Evolutionary conservation across 2,329 filamentous ascomycete genomes (phyloP), one percentile per base, ranked within the genome.

Genomic region (Septoria linicola): DNA sequence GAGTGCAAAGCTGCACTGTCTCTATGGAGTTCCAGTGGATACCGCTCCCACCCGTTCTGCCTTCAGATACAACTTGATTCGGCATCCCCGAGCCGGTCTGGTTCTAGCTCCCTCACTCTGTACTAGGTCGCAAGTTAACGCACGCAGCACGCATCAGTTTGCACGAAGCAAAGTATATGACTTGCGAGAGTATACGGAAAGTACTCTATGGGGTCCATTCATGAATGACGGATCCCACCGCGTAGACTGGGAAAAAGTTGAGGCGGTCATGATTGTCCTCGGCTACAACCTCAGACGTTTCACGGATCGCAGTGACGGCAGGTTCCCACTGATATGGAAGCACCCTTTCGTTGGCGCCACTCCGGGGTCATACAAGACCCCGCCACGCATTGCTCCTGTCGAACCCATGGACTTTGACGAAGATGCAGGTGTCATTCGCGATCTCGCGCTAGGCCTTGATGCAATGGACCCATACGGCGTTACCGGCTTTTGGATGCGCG

Each of bases 231-330:
- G 78, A 1, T 77, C 74, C 2, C 76, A 76, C 45, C 68, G 70
- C 4, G 83, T 88, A 0, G 87, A 92, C 68, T 92, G 88, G 88
- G 86, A 91, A 68, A 88, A 87, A 71, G 71, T 90, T 8, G 87
- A 91, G 68, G 83, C 85, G 7, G 80, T 89, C 47, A 80, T 89
- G 75, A 73, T 90, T 3, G 81, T 85, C 2, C 68, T 91, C 3
- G 79, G 79, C 3, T 76, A 79, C 63, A 89, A 89, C 63, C 74
- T 87, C 44, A 68, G 72, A 32, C 64, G 68, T 8, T 78, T 80
- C 58, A 70, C 60, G 19, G 62, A 66, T 41, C 62, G 73, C 10
- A 62, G 63, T 6, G 72, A 73, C 14, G 71, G 72, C 2, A 69
- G 79, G 2, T 78, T 82, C 51, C 69, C 68, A 10, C 70, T 75